These are phyloP conservation scores for Xylariaceae sp. DNA, from an alignment of 2,329 filamentous ascomycete species.

Conservation along the genomic window DNA sequence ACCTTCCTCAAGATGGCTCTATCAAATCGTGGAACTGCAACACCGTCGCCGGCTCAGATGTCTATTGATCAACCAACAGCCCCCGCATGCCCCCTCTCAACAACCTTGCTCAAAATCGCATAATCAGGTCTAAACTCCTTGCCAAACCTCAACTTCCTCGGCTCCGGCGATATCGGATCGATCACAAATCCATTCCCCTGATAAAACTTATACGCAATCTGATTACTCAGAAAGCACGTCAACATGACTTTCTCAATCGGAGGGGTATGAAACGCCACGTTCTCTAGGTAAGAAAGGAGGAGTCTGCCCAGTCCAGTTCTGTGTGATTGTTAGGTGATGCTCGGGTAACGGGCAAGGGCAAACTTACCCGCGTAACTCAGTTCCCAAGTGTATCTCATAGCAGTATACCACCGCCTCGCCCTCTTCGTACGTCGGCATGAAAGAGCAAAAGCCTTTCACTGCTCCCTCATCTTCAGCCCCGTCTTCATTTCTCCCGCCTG, in stretches of 20 bases:
- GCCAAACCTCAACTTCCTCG: slow-evolving; percentile 50
- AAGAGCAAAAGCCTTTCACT: slow-evolving; percentile 53
- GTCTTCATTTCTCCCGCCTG: not conserved
- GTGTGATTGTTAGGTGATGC: not conserved
- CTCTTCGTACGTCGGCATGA: slow-evolving; percentile 69
- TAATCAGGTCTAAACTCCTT: slow-evolving; percentile 54
- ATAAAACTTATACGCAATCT: slow-evolving; percentile 57
- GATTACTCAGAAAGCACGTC: slow-evolving; percentile 65
- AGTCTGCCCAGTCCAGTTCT: slow-evolving; percentile 60
- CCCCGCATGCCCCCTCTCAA: slow-evolving; percentile 12
- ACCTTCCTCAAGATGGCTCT: no score
- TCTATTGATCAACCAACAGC: no score
- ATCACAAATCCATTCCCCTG: slow-evolving; percentile 52
- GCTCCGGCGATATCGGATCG: slow-evolving; percentile 53
- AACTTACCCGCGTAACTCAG: slow-evolving; percentile 50
- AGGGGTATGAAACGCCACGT: slow-evolving; percentile 50
- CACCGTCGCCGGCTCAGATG: no score
- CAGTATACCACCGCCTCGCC: slow-evolving; percentile 66
- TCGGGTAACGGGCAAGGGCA: not conserved
- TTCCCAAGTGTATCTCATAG: slow-evolving; percentile 70
- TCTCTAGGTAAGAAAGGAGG: slow-evolving; percentile 55
- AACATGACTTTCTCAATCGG: slow-evolving; percentile 66
- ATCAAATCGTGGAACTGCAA: no score
- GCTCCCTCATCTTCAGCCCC: not conserved
- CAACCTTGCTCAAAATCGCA: slow-evolving; percentile 53